Conservation (phyloP, 2,329 filamentous ascomycete species). For the Pseudogymnoascus sp. region DNA sequence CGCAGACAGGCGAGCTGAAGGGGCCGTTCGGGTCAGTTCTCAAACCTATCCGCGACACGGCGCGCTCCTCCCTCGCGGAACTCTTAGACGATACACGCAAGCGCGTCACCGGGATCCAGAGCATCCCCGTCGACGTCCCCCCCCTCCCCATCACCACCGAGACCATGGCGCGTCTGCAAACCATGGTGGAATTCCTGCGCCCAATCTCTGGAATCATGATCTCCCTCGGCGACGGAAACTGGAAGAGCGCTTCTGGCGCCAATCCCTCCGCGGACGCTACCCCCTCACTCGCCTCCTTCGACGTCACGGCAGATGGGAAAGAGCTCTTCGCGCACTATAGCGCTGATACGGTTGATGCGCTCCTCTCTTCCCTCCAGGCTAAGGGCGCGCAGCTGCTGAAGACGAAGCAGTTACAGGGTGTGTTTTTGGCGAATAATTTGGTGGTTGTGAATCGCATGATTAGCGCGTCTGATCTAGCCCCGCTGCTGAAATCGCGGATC, state of each 20-base stretch:
- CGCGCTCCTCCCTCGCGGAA: constrained; percentile 74
- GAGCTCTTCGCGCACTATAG: constrained; percentile 87
- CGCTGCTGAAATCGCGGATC: constrained; percentile 59
- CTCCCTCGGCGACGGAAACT: constrained; percentile 86
- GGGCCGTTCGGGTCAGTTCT: constrained; percentile 72
- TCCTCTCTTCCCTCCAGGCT: constrained; percentile 66
- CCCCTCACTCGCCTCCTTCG: constrained; percentile 68
- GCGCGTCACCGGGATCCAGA: constrained; percentile 54
- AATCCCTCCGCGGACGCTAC: constrained; percentile 53
- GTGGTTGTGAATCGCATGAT: constrained; percentile 79
- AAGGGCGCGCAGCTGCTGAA: constrained; percentile 67
- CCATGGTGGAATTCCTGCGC: constrained; percentile 76
- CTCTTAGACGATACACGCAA: constrained; percentile 75
- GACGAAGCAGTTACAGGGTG: constrained; percentile 68
- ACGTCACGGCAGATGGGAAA: constrained; percentile 79
- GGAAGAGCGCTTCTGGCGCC: constrained; percentile 51
- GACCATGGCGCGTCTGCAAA: constrained; percentile 76
- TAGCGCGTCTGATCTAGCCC: constrained; percentile 65
- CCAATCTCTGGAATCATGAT: constrained; percentile 86
- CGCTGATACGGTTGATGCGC: constrained; percentile 74
- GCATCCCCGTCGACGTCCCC: constrained; percentile 69
- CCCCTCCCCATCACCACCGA: constrained; percentile 71
- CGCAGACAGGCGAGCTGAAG: constrained; percentile 78
- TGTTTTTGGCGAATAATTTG: constrained; percentile 85
- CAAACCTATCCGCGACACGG: constrained; percentile 84